Percentiles rank a stretch among this genome's conserved stretches.
phyloP scores from a whole-genome alignment of 805 yeast genomes.

The Wickerhamiella occidentalis region DNA sequence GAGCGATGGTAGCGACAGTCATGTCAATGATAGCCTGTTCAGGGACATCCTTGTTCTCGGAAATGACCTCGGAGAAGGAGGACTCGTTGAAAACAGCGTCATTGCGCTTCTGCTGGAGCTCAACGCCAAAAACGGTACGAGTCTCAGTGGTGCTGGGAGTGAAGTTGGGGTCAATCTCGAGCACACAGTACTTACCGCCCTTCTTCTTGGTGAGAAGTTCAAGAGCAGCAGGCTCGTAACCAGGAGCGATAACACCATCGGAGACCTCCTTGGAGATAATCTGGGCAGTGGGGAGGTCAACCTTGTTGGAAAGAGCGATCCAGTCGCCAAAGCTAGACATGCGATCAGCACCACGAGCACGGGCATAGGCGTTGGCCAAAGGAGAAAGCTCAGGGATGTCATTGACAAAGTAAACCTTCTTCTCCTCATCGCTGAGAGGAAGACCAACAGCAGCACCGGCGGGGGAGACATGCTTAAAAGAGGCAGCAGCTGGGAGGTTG shows the following conservation, averaged over 20 bases:
- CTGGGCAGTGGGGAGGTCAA: slow-evolving; percentile 90
- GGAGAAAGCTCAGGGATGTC: slow-evolving; percentile 94
- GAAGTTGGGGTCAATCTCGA: slow-evolving; percentile 92
- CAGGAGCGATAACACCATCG: slow-evolving; percentile 99
- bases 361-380: slow-evolving; percentile 93
- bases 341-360: slow-evolving; percentile 99
- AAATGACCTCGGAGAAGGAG: slow-evolving; percentile 83
- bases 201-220: slow-evolving; percentile 82
- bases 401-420: slow-evolving; percentile 87
- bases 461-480: slow-evolving; percentile 97
- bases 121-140: slow-evolving; percentile 92
- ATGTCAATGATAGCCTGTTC: slow-evolving; percentile 89
- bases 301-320: slow-evolving; percentile 93
- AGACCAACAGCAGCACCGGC: slow-evolving; percentile 98
- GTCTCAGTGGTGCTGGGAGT: slow-evolving; percentile 71
- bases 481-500: slow-evolving; percentile 96
- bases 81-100: slow-evolving; percentile 90
- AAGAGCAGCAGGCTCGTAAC: slow-evolving; percentile 83
- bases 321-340: slow-evolving; percentile 99
- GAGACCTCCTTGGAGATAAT: slow-evolving; percentile 95
- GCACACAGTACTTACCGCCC: slow-evolving; percentile 92
- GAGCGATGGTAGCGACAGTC: slow-evolving; percentile 93
- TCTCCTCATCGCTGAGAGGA: slow-evolving; percentile 82
- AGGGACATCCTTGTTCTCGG: slow-evolving; percentile 72
- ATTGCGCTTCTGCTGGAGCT: slow-evolving; percentile 92